Evolutionary conservation across 1,139 yeast genomes (phyloP), one percentile per base, ranked within the genome.

Genomic region (Hyphopichia burtonii): DNA sequence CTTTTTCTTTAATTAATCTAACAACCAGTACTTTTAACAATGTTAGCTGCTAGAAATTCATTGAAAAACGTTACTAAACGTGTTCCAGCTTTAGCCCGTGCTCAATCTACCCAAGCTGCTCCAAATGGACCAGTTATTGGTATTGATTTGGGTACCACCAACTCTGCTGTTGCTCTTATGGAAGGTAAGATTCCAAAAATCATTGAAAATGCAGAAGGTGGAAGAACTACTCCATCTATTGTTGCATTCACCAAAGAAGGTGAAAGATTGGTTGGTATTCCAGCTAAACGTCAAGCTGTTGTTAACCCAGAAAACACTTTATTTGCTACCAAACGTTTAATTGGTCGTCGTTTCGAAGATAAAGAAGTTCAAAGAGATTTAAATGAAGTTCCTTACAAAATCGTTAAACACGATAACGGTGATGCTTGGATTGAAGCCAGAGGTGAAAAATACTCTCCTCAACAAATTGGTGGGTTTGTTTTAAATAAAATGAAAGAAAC

Each of bases 361-460:
- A 68, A 75, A 48, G 99, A 93, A 75, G 97, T 93, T 49, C 98
- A 93, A 77, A 86, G 91, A 76, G 99, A 94, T 68, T 81, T 93
- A 67, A 83, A 86, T 66, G 91, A 91, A 74, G 98, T 91, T 46
- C 98, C 99, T 51, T 93, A 88, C 84, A 91, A 91, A 80, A 93
- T 93, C 55, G 88, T 91, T 61, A 89, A 91, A 79, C 97, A 91
- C 79, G 68, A 80, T 52, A 93, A 93, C 68, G 99, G 99, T 66
- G 99, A 94, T 65, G 99, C 99, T 56, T 94, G 99, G 98, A 86
- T 93, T 50, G 97, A 91, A 77, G 96, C 97, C 53, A 78, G 86
- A 65, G 97, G 96, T 65, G 86, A 87, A 72, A 82, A 80, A 63
- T 89, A 88, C 80, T 86, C 99, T 53, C 96, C 99, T 62, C 86